Percentiles rank a stretch among this genome's conserved stretches.
Evolutionary conservation across 1,284 basidiomycete species (phyloP).

Genomic region (Xerocomus tenax): DNA sequence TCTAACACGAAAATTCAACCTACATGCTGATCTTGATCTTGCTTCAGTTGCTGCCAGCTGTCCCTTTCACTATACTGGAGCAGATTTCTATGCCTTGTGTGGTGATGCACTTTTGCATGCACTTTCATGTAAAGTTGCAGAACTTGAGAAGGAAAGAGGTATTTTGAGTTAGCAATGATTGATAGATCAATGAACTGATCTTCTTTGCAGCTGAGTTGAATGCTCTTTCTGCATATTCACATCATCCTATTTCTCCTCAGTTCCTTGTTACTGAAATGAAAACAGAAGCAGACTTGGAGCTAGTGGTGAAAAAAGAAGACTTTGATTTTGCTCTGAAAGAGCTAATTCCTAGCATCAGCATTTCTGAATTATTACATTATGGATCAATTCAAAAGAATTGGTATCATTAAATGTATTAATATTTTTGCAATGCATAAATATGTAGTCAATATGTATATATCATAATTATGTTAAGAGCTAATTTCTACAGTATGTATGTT

Average conservation of each 20-base stretch:
- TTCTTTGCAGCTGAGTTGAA: constrained; percentile 44
- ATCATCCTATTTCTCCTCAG: constrained; percentile 76
- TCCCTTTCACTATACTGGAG: constrained; percentile 91
- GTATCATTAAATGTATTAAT: constrained; percentile 1
- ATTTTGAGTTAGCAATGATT: constrained; percentile 6
- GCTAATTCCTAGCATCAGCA: constrained; percentile 82
- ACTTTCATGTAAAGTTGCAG: constrained; percentile 82
- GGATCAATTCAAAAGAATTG: constrained; percentile 21
- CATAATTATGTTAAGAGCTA: no score
- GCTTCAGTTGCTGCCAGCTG: constrained; percentile 64
- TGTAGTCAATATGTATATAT: background rate
- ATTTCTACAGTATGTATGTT: no score
- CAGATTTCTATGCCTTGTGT: constrained; percentile 96
- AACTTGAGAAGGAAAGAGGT: constrained; percentile 70
- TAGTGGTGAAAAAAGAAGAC: constrained; percentile 67
- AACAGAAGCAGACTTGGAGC: constrained; percentile 59
- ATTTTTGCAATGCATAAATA: background rate
- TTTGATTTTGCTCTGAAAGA: constrained; percentile 71
- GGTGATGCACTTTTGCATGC: constrained; percentile 94
- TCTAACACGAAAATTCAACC: constrained; percentile 85
- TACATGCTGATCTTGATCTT: constrained; percentile 67
- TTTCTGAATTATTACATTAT: constrained; percentile 87
- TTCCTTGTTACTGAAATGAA: constrained; percentile 91
- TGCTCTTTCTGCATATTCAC: constrained; percentile 38
- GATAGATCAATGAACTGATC: background rate